These are phyloP conservation scores for Nitzschia putrida DNA, from an alignment of 108 stramenopile species.

Conservation along the genomic window DNA sequence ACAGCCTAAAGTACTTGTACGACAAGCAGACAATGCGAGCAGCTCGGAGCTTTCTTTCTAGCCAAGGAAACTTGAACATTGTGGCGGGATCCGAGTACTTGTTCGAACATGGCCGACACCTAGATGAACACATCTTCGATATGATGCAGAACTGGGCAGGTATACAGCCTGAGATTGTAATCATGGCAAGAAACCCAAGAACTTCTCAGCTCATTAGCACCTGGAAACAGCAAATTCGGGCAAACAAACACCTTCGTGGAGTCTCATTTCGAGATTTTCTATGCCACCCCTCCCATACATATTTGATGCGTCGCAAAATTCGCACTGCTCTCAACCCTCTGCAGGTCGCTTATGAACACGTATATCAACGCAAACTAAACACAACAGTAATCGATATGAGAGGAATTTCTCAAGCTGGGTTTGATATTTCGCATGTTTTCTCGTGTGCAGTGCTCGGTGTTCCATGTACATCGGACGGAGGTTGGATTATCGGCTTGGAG, in stretches of 20 bases:
- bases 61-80: background rate
- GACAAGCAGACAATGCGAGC: no score
- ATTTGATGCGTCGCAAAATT: background rate
- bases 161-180: constrained; percentile 1
- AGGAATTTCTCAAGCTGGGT: background rate
- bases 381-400: background rate
- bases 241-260: no score
- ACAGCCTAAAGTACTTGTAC: background rate
- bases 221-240: constrained; percentile 1
- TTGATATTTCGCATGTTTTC: constrained; percentile 16
- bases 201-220: constrained; percentile 1
- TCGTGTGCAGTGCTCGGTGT: background rate
- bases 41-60: no score
- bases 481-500: constrained; percentile 2
- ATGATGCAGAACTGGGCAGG: constrained; percentile 4
- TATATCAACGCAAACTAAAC: background rate
- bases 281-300: background rate
- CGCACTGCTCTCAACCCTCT: background rate
- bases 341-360: background rate
- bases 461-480: background rate
- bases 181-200: background rate
- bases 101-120: background rate
- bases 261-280: constrained; percentile 2
- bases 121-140: background rate
- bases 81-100: constrained; percentile 10